Evolutionary conservation across 345 rosid species (phyloP).

Genomic region (Murraya koenigii): DNA sequence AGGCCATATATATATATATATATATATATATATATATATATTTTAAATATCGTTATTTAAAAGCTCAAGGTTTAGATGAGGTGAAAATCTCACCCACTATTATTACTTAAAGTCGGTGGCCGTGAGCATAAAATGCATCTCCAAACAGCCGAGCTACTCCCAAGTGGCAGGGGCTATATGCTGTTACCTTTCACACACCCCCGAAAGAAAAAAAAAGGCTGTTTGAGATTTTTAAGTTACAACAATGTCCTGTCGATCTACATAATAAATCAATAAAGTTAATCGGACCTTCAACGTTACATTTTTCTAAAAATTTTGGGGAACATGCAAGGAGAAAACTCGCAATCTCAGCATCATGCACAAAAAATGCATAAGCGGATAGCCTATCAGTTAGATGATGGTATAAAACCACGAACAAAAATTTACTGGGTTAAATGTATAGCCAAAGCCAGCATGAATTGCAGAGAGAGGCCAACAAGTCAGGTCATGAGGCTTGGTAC

Average conservation of each 20-base stretch:
- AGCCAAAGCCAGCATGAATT: neutral
- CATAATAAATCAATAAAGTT: neutral
- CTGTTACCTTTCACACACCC: too few relatives aligned
- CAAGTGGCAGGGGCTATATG: too few relatives aligned
- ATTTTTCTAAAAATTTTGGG: neutral
- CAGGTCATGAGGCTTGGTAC: conserved; percentile 20
- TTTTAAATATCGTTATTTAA: too few relatives aligned
- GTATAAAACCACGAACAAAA: conserved; percentile 16
- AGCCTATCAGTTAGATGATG: conserved; percentile 28
- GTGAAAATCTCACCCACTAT: too few relatives aligned
- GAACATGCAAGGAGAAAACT: conserved; percentile 7
- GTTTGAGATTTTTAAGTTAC: neutral
- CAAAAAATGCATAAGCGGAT: conserved; percentile 47
- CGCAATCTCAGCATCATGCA: conserved; percentile 51
- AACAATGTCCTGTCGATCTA: neutral
- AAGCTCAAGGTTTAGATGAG: too few relatives aligned
- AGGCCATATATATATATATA: too few relatives aligned
- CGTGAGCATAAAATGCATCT: too few relatives aligned
- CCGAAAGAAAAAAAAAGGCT: too few relatives aligned
- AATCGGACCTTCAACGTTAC: conserved; percentile 1
- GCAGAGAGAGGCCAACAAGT: neutral
- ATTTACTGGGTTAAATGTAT: conserved; percentile 4
- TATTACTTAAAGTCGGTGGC: too few relatives aligned
- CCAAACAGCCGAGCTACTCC: too few relatives aligned
- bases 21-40: too few relatives aligned